Base-by-base conservation (phyloP, 352 stramenopile genomes). In the Nothophytophthora sp. region DNA sequence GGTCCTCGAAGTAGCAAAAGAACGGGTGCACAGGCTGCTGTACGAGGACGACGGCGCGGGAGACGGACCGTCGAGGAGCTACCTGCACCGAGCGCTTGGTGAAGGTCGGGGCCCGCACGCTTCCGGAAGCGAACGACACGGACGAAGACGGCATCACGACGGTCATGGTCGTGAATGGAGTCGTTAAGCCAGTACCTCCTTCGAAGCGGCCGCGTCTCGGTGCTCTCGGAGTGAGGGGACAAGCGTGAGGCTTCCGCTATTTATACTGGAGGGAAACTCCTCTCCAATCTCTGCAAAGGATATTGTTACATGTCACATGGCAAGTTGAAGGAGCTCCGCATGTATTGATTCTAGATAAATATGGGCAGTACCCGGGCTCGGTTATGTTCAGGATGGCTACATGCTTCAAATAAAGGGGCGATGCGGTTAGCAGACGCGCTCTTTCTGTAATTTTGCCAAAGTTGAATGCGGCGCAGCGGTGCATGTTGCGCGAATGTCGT, bases 1-100 rank as follows among this genome's bases (percentile, higher is more conserved):
- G 59, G 35, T 88, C 73, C 40, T 79, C 19, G 33, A 88, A 88
- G 54, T 69, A 73, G 49, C 69, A 73, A 23, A 81, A 54, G 10
- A 72, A 25, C 10, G 55, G 27, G 45, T 85, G 71, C 12, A 69
- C 66, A 11, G 76, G 70, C 27, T 82, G 69, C 39, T 76, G 58
- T 15, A 76, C 60, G 16, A 80, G 33, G 22, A 74, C 50, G 12
- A 68, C 42, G 4, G 62, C 61, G 22, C 36, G 65, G 33, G 36
- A 65, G 1, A 42, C 73, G 25, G 44, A 73, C 41, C 52, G 39
- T 46, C 59, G 24, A 11, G 73, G 72, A 13, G 34, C 40, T 11
- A 67, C 43, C 16, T 72, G 54, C 6, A 78, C 35, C 2, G 61
- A 63, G 23, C 72, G 69, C 35, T 67, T 81, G 19, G 47, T 53